These are phyloP conservation scores for Rubus parviflorus DNA, from an alignment of 306 rosid species.

Conservation along the genomic window DNA sequence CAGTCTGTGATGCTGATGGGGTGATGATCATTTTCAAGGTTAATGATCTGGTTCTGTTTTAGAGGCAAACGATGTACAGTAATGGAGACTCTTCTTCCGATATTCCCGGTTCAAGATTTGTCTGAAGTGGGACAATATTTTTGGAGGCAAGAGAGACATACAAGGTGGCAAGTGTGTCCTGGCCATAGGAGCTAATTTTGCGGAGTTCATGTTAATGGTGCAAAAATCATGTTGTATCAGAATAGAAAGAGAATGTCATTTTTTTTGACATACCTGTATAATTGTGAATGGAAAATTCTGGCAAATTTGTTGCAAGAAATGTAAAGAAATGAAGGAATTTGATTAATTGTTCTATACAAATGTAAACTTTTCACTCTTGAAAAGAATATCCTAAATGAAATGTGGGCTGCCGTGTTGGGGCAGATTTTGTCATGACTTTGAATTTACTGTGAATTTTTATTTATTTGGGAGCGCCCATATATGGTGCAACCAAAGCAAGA, in stretches of 20 bases:
- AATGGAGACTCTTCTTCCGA: not conserved
- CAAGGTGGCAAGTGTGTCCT: constrained; percentile 31
- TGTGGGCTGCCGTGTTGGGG: not conserved
- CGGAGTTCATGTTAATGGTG: constrained; percentile 24
- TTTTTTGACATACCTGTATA: constrained; percentile 9
- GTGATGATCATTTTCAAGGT: constrained; percentile 9
- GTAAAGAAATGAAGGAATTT: constrained; percentile 12
- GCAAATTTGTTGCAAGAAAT: constrained; percentile 21
- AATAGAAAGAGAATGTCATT: not conserved
- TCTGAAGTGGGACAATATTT: constrained; percentile 1
- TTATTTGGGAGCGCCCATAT: too few species aligned
- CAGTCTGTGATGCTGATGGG: constrained; percentile 13
- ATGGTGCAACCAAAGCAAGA: not conserved
- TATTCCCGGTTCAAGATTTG: not conserved
- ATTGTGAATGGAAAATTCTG: not conserved
- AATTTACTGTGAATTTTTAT: not conserved
- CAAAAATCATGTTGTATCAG: constrained; percentile 20
- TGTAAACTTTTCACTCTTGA: not conserved
- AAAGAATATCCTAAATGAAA: not conserved
- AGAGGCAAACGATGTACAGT: constrained; percentile 17
- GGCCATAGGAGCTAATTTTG: constrained; percentile 28
- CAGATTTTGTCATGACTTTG: not conserved
- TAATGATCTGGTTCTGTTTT: not conserved
- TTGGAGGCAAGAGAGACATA: constrained; percentile 22
- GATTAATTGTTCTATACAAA: not conserved